Percentiles rank a stretch among this genome's conserved stretches.
Evolutionary conservation across 345 rosid genomes (phyloP).

Genomic region (Cochlearia excelsa): DNA sequence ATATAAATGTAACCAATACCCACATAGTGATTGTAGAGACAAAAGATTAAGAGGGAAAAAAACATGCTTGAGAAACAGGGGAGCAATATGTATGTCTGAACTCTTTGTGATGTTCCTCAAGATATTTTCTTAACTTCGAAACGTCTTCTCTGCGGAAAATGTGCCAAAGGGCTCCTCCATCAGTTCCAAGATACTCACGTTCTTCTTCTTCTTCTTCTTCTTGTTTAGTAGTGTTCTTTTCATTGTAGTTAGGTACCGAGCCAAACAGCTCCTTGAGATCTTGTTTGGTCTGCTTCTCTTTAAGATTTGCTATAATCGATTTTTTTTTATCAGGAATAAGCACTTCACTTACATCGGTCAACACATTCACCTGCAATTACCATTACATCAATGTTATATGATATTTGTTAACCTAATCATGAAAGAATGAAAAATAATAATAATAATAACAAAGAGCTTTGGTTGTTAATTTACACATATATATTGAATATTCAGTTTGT

Average conservation of each 20-base stretch:
- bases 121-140: conserved; percentile 60
- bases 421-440: no score
- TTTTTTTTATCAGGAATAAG: conserved; percentile 5
- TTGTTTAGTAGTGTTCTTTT: conserved; percentile 8
- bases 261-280: conserved; percentile 52
- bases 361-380: conserved; percentile 56
- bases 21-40: no score
- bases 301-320: conserved; percentile 35
- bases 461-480: no score
- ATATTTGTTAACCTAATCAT: no score
- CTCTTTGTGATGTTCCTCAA: conserved; percentile 59
- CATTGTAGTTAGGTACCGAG: conserved; percentile 23
- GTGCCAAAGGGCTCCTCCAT: conserved; percentile 77
- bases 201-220: not conserved
- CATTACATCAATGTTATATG: no score
- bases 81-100: conserved; percentile 62
- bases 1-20: no score
- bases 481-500: no score
- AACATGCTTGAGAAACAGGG: conserved; percentile 54
- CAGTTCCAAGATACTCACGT: conserved; percentile 11
- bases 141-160: conserved; percentile 73
- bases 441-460: no score
- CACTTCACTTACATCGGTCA: conserved; percentile 58
- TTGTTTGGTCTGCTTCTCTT: conserved; percentile 45
- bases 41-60: no score